These are phyloP conservation scores for Candida sojae DNA, from an alignment of 1,139 yeast genomes.

Conservation along the genomic window DNA sequence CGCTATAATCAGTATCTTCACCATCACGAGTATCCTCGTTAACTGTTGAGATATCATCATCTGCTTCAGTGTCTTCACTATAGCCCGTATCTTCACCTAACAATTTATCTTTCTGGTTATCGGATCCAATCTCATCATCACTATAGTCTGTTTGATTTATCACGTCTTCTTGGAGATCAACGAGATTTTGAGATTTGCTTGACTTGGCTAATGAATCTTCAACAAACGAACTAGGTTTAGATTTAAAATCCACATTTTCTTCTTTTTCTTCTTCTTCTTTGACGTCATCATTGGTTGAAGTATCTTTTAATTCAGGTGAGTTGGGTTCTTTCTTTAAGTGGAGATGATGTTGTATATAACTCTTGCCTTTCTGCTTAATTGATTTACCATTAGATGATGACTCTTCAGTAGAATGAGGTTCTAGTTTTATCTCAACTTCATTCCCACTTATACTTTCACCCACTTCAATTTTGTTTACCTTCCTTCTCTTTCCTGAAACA, in stretches of 20 bases:
- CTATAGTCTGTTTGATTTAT: constrained; percentile 6
- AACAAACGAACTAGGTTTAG: constrained; percentile 2
- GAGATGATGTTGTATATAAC: neutral
- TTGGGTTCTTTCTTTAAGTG: neutral
- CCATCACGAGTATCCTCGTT: neutral
- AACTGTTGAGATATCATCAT: neutral
- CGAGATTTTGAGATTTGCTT: neutral
- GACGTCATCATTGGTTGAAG: constrained; percentile 1
- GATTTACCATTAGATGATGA: neutral
- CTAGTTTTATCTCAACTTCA: neutral
- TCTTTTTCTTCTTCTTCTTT: constrained; percentile 1
- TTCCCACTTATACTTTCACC: constrained; percentile 4
- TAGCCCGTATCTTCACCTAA: constrained; percentile 12
- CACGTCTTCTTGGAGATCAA: neutral
- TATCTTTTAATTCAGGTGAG: constrained; percentile 2
- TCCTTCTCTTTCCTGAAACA: constrained; percentile 5
- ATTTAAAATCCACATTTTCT: neutral
- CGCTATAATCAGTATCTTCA: neutral
- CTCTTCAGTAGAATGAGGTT: constrained; percentile 6
- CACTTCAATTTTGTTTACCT: neutral
- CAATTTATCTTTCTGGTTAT: neutral
- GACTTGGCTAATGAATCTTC: constrained; percentile 1
- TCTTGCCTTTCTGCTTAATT: neutral
- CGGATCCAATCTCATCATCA: neutral
- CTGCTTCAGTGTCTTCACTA: constrained; percentile 9